Base-by-base conservation (phyloP, 2,329 filamentous ascomycete genomes). In the Zasmidium cellare region DNA sequence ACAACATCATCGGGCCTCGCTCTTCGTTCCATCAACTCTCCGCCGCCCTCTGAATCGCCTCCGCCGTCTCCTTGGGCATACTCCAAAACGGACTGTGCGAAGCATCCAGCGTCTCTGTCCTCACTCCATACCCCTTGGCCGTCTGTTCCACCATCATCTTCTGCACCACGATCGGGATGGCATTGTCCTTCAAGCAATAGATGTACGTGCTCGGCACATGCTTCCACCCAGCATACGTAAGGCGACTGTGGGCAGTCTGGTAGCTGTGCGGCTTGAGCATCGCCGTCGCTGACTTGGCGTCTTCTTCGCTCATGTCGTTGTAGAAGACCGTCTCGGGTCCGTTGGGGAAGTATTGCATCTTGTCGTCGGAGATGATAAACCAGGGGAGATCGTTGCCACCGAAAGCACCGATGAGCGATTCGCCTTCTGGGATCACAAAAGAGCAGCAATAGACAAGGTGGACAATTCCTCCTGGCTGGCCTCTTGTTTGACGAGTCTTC, bases 161-260 rank as follows among this genome's bases (percentile, higher is more conserved):
- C 62, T 79, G 76, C 9, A 56, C 66, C 2, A 46, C 47, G 12
- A 71, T 19, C 20, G 70, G 72, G 38, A 77, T 72, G 3, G 75
- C 75, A 24, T 66, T 65, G 53, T 79, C 77, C 16, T 68, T 61
- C 57, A 72, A 68, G 58, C 76, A 79, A 16, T 76, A 47, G 11
- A 79, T 60, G 59, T 76, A 78, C 14, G 75, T 76, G 22, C 64
- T 70, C 1, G 75, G 71, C 19, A 79, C 72, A 47, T 73, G 61
- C 53, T 68, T 74, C 67, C 72, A 79, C 0, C 72, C 74, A 14
- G 71, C 71, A 35, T 73, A 71, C 47, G 51, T 60, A 9, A 58
- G 48, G 24, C 23, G 44, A 44, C 28, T 31, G 35, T 57, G 50
- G 19, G 46, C 31, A 2, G 50, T 46, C 47, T 59, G 46, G 41